Percentiles rank a stretch among this genome's conserved stretches.
phyloP scores from a whole-genome alignment of 495 filamentous ascomycete species.

The Sabuloglossum arenarium region DNA sequence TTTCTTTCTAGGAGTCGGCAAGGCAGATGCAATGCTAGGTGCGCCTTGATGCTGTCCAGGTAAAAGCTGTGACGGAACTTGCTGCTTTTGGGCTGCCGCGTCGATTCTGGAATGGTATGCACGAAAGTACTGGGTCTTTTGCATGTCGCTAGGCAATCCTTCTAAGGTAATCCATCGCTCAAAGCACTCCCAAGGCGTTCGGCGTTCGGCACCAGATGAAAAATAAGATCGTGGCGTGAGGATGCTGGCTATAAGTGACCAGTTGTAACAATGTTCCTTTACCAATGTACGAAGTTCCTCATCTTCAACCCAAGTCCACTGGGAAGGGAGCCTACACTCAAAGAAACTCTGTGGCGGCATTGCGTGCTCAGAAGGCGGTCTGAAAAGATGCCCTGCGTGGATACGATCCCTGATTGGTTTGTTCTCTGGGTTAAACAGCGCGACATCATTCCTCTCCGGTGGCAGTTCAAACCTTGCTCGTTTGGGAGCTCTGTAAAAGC shows the following conservation, averaged over 20 bases:
- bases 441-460: slow-evolving; percentile 58
- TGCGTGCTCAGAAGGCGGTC: slow-evolving; percentile 70
- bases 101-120: slow-evolving; percentile 66
- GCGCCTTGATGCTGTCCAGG: slow-evolving; percentile 31
- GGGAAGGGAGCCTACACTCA: slow-evolving; percentile 62
- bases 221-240: slow-evolving; percentile 52
- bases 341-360: slow-evolving; percentile 85
- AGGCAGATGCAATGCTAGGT: slow-evolving; percentile 32
- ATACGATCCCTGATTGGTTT: slow-evolving; percentile 76
- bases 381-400: slow-evolving; percentile 79
- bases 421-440: slow-evolving; percentile 76
- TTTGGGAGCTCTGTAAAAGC: neutral
- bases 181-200: slow-evolving; percentile 97
- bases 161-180: slow-evolving; percentile 87
- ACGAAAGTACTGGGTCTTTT: slow-evolving; percentile 79
- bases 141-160: slow-evolving; percentile 75
- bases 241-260: slow-evolving; percentile 74
- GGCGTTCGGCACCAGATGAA: slow-evolving; percentile 64
- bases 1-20: slow-evolving; percentile 34
- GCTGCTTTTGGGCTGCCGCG: slow-evolving; percentile 50
- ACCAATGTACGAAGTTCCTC: slow-evolving; percentile 69
- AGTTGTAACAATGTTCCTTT: slow-evolving; percentile 88
- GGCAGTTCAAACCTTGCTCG: slow-evolving; percentile 17
- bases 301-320: slow-evolving; percentile 81
- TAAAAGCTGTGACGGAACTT: slow-evolving; percentile 37